Evolutionary conservation across 2,329 filamentous ascomycete genomes (phyloP), one percentile per base, ranked within the genome.

Genomic region (Didymellaceae sp.): DNA sequence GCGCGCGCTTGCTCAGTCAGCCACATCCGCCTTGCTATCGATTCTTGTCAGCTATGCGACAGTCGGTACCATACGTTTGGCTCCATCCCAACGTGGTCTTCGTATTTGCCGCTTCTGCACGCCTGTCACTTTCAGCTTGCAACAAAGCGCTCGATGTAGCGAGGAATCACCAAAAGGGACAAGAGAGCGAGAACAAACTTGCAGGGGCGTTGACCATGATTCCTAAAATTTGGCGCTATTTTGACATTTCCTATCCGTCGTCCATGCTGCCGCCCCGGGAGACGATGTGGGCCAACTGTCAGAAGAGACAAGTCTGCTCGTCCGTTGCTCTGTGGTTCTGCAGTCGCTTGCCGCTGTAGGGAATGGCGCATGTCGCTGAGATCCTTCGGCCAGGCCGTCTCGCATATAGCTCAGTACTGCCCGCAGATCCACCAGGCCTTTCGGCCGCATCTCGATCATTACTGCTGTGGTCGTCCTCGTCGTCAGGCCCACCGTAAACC

Each of bases 341-440:
- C 28, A 28, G 48, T 32, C 22, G 46, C 25, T 42, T 46, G 32
- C 42, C 37, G 21, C 18, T 30, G 37, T 42, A 18, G 11, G 33
- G 18, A 31, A 13, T n/a, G 26, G 31, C n/a, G 31, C 4, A 34
- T 30, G 40, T 28, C 17, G 28, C 33, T 33, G 34, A 33, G 16
- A 22, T 16, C 26, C 24, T 24, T 42, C 41, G 48, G 41, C 20
- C 41, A 41, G 18, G 16, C 41, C 48, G 48, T 22, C 30, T 18
- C 42, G 41, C 42, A 45, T 37, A 45, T 37, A 51, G 41, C 35
- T 41, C 37, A 26, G 18, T 41, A 16, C 32, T 34, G 28, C 48
- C 41, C 31, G 24, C 31, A 31, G 25, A 35, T 40, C 20, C 41
- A n/a, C 28, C 31, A 6, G 39, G 8, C n/a, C 35, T 18, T n/a